A percentile compares a stretch with the other conserved stretches of the same genome.
phyloP scores from a whole-genome alignment of 306 rosid genomes.

The Gastrolobium villosum region DNA sequence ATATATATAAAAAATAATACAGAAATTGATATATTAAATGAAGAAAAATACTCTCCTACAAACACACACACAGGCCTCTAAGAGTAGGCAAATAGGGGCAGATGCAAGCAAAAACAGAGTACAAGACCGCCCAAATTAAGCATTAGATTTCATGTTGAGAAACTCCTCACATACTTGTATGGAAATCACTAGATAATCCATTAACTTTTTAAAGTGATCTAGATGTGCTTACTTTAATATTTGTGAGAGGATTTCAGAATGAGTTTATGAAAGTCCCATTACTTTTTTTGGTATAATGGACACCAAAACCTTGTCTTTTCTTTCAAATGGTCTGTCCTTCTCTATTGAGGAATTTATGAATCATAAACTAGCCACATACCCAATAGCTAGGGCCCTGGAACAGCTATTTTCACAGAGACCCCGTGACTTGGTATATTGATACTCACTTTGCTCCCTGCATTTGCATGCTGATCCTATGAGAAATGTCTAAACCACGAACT shows the following conservation, averaged over 20 bases:
- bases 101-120: neutral
- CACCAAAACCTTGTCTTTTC: slow-evolving; percentile 18
- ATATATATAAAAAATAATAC: too few species aligned
- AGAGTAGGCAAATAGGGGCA: neutral
- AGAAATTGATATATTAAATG: too few species aligned
- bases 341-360: neutral
- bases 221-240: neutral
- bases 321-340: slow-evolving; percentile 33
- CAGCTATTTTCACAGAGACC: slow-evolving; percentile 34
- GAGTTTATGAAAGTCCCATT: slow-evolving; percentile 10
- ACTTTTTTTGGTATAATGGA: neutral
- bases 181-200: neutral
- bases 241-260: neutral
- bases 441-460: neutral
- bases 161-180: neutral
- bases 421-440: slow-evolving; percentile 46
- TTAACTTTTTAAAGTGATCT: neutral
- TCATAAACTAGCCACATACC: neutral
- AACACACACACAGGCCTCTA: too few species aligned
- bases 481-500: too few species aligned
- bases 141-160: neutral
- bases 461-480: neutral
- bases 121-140: neutral
- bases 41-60: too few species aligned
- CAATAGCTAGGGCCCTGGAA: slow-evolving; percentile 21